Percentiles rank a stretch among this genome's conserved stretches.
Conservation (phyloP, 805 yeast species). For the Teunomyces gatunensis region DNA sequence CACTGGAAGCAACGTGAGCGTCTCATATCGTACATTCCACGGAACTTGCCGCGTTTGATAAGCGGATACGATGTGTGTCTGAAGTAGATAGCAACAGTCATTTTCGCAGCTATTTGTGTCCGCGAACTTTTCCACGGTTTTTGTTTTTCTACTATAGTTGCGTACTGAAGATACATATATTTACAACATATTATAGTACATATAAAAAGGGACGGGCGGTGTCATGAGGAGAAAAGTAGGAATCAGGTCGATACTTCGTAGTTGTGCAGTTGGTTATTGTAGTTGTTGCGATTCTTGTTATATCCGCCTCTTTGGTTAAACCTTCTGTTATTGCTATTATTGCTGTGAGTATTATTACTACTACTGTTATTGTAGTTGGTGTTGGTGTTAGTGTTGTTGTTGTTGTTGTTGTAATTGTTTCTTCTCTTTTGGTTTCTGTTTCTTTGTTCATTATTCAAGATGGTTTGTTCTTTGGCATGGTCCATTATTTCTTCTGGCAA, state of each 20-base stretch:
- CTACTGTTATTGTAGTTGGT: constrained; percentile 11
- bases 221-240: neutral
- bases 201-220: neutral
- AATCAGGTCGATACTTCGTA: constrained; percentile 4
- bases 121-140: neutral
- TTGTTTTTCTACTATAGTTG: neutral
- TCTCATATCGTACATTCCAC: constrained; percentile 24
- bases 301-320: constrained; percentile 22
- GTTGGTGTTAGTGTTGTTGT: constrained; percentile 14
- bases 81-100: neutral
- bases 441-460: constrained; percentile 48
- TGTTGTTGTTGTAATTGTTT: constrained; percentile 32
- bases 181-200: constrained; percentile 8
- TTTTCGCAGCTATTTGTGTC: constrained; percentile 3
- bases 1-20: constrained; percentile 16
- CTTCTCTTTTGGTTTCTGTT: constrained; percentile 44
- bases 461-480: constrained; percentile 65
- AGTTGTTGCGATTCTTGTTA: constrained; percentile 23
- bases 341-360: constrained; percentile 4
- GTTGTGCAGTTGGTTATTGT: constrained; percentile 16
- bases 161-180: neutral
- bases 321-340: constrained; percentile 20
- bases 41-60: constrained; percentile 20
- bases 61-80: neutral
- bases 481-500: constrained; percentile 75